Base-by-base conservation (phyloP, 2,329 filamentous ascomycete species). In the Xylaria hypoxylon region DNA sequence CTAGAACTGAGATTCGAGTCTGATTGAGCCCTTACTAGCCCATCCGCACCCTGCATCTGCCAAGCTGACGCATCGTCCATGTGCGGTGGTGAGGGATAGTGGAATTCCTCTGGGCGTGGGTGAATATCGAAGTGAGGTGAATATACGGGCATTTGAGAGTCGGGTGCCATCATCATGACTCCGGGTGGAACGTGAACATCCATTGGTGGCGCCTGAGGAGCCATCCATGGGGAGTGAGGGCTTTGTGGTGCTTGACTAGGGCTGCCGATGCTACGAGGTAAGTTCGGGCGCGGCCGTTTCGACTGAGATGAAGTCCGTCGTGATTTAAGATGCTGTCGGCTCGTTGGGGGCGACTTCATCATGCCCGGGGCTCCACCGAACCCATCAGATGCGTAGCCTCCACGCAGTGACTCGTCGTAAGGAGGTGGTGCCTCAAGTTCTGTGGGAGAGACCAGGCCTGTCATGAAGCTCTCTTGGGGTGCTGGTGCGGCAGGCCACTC, bases 71-170 rank as follows among this genome's bases (percentile, higher is more conserved):
- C 35, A 19, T 71, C 69, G 15, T 71, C 69, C 45, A 69, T 67
- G 13, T 67, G 61, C 2, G 70, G 70, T 11, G 70, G 70, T n/a
- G 70, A 72, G 33, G 70, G 70, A 22, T 72, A 72, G 31, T 72
- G 70, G 38, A 69, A 72, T 33, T 72, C 68, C 42, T 72, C 70
- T 8, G 68, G 59, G 22, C 63, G 70, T 11, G 58, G 31, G 31
- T 68, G 67, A 6, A 72, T 62, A 11, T 71, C 70, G 47, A 72
- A 71, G 48, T 68, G 63, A 38, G 70, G 45, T n/a, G 68, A 60
- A 51, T 71, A 68, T 10, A 71, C 62, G 15, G 67, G 47, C 59
- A 69, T 69, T 5, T 71, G 68, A 35, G 62, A 22, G 13, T 71
- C 69, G 6, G 68, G 60, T 31, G 62, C 48, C 63, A 70, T 67